A percentile compares a stretch with the other conserved stretches of the same genome.
phyloP scores from a whole-genome alignment of 805 yeast genomes.

The Jamesozyma piceae region DNA sequence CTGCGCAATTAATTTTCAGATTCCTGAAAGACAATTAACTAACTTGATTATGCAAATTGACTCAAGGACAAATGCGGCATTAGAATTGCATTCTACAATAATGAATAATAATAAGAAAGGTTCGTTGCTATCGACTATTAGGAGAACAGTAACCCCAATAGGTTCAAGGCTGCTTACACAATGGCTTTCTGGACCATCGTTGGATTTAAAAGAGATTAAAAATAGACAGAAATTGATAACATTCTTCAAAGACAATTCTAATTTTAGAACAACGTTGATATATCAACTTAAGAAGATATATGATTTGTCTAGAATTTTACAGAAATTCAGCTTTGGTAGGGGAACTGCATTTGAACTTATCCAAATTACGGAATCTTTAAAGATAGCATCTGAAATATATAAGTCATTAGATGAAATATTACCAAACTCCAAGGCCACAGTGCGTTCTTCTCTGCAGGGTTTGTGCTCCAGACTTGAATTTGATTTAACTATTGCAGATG shows the following conservation, averaged over 20 bases:
- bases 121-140: conserved; percentile 59
- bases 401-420: conserved; percentile 11
- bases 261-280: conserved; percentile 28
- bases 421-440: conserved; percentile 18
- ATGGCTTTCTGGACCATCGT: conserved; percentile 77
- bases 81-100: conserved; percentile 58
- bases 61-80: conserved; percentile 63
- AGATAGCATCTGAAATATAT: conserved; percentile 27
- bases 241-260: conserved; percentile 30
- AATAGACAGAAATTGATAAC: conserved; percentile 46
- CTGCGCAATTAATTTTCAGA: conserved; percentile 48
- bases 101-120: conserved; percentile 53
- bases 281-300: conserved; percentile 37
- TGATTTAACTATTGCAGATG: conserved; percentile 35
- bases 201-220: conserved; percentile 45
- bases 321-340: conserved; percentile 43
- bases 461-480: conserved; percentile 29
- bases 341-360: conserved; percentile 39
- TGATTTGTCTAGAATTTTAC: conserved; percentile 53
- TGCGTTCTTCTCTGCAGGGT: conserved; percentile 19
- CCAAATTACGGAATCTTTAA: conserved; percentile 36
- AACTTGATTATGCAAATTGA: conserved; percentile 64
- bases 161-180: conserved; percentile 72
- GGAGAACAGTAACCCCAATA: conserved; percentile 66
- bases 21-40: conserved; percentile 53